Percentiles rank a stretch among this genome's conserved stretches.
Evolutionary conservation across 2,329 filamentous ascomycete genomes (phyloP).

Genomic region (Phaeosphaeria sp.): DNA sequence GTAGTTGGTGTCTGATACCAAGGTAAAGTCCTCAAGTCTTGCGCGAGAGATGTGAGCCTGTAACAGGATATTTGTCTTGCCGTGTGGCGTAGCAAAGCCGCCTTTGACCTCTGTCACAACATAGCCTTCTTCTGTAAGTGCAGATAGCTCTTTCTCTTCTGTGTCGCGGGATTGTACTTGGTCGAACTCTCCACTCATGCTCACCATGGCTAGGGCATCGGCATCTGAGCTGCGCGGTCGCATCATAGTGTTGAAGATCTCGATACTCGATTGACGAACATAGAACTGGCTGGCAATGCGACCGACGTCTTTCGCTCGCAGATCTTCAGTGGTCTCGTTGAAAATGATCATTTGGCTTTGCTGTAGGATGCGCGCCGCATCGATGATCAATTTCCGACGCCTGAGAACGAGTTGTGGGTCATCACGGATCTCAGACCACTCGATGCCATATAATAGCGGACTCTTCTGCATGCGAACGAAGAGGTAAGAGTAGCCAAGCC

Average conservation of each 20-base stretch:
- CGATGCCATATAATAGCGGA: slow-evolving; percentile 90
- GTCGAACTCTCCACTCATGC: slow-evolving; percentile 96
- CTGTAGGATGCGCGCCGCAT: slow-evolving; percentile 86
- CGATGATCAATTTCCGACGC: slow-evolving; percentile 82
- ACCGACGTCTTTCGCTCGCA: slow-evolving; percentile 92
- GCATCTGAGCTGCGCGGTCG: slow-evolving; percentile 82
- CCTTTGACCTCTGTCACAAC: slow-evolving; percentile 81
- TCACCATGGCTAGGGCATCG: slow-evolving; percentile 94
- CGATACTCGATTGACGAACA: slow-evolving; percentile 88
- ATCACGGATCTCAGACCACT: slow-evolving; percentile 88
- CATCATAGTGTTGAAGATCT: slow-evolving; percentile 98
- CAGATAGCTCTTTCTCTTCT: slow-evolving; percentile 85
- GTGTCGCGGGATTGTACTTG: slow-evolving; percentile 92
- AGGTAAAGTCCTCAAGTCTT: slow-evolving; percentile 89
- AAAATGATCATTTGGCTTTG: slow-evolving; percentile 99
- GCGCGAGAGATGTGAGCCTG: slow-evolving; percentile 92
- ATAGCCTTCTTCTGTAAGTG: slow-evolving; percentile 69
- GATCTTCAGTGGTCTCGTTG: slow-evolving; percentile 91
- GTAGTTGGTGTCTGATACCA: slow-evolving; percentile 91
- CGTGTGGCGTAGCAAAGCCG: slow-evolving; percentile 71
- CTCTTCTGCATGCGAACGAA: slow-evolving; percentile 97
- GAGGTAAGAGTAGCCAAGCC: slow-evolving; percentile 97
- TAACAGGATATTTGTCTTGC: slow-evolving; percentile 94
- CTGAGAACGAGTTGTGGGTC: slow-evolving; percentile 88
- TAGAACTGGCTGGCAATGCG: slow-evolving; percentile 98